phyloP scores from a whole-genome alignment of 345 rosid genomes.

The Melaleuca alternifolia region DNA sequence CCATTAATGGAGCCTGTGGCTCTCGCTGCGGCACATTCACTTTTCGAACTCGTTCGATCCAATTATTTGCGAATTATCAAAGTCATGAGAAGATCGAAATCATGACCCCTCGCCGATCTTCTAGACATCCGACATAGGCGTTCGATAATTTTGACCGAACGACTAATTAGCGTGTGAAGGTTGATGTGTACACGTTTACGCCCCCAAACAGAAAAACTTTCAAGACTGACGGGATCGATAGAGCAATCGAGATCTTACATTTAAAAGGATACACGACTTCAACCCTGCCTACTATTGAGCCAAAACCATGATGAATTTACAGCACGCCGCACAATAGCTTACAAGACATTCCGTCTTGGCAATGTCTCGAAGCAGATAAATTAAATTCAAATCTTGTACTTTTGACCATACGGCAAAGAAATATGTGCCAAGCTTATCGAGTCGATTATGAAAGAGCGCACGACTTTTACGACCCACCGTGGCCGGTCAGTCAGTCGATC shows the following conservation, averaged over 20 bases:
- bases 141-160: background rate
- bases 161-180: background rate
- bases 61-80: background rate
- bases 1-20: background rate
- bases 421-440: too few species aligned
- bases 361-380: background rate
- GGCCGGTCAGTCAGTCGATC: background rate
- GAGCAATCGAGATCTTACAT: background rate
- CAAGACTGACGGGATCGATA: background rate
- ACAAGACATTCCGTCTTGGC: background rate
- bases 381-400: background rate
- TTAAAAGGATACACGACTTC: background rate
- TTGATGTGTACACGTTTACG: background rate
- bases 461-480: too few species aligned
- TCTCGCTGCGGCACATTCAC: background rate
- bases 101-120: background rate
- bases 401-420: background rate
- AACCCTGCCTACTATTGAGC: background rate
- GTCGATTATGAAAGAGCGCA: too few species aligned
- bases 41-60: background rate
- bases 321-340: background rate
- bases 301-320: background rate
- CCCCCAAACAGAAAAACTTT: accelerated
- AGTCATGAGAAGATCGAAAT: background rate
- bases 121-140: background rate